A percentile compares a stretch with the other conserved stretches of the same genome.
phyloP scores from a whole-genome alignment of 345 rosid genomes.

The Limnanthes douglasii region DNA sequence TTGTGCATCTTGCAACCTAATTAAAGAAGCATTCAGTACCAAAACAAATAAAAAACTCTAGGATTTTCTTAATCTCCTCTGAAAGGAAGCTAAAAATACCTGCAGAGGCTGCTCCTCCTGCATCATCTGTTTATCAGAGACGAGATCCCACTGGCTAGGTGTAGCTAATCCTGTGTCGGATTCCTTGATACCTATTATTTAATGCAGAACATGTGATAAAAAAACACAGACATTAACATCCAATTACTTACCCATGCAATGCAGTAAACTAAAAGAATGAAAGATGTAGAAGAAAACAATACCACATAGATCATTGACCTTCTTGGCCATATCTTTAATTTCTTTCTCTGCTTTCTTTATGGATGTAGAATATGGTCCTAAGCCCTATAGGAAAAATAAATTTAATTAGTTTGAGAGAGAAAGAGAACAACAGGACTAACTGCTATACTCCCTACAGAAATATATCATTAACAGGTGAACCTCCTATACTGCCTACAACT shows the following conservation, averaged over 20 bases:
- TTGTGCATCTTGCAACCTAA: constrained; percentile 95
- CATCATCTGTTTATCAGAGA: constrained; percentile 98
- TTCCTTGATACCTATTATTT: constrained; percentile 66
- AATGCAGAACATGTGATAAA: background rate
- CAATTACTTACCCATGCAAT: background rate
- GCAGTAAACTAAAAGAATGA: background rate
- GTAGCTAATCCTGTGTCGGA: constrained; percentile 96
- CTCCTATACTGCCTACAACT: too few relatives aligned
- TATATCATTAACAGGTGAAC: too few relatives aligned
- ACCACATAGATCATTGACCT: constrained; percentile 82
- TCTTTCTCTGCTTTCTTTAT: constrained; percentile 90
- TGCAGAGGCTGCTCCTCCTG: constrained; percentile 99
- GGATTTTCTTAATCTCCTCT: background rate
- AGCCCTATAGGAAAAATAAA: constrained; percentile 55
- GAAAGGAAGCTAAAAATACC: constrained; percentile 8
- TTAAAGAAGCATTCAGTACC: background rate
- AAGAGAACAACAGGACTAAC: background rate
- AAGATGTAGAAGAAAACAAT: constrained; percentile 12
- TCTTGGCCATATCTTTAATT: constrained; percentile 85
- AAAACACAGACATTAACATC: background rate
- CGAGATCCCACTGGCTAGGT: constrained; percentile 99
- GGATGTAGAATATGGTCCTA: constrained; percentile 79
- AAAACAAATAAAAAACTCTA: background rate
- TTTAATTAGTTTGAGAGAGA: too few relatives aligned
- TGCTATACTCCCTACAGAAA: too few relatives aligned